Base-by-base conservation (phyloP, 164 flowering plant genomes). In the Vitis rotundifolia region DNA sequence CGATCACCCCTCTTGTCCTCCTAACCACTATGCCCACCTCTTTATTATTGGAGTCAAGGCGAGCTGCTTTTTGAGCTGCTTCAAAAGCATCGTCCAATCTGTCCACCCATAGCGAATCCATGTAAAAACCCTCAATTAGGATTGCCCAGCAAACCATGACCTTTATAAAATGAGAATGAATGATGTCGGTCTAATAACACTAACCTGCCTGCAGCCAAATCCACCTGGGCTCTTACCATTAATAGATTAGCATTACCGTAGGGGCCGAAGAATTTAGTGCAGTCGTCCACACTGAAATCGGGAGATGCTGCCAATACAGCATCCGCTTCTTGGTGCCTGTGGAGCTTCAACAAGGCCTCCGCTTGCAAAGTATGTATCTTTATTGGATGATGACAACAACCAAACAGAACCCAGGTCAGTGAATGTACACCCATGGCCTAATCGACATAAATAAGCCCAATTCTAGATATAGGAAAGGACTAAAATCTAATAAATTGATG, bases 341-440 rank as follows among this genome's bases (percentile, higher is more conserved):
- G 83, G 29, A 89, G 88, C 77, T 83, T 91, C 76, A 91, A 29
- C 53, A 82, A 78, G 15, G 90, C 91, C 84, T 91, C 94, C 0
- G 93, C 97, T 90, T 86, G 86, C 80, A 84, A 71, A 18, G 94
- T 87, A 73, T 72, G 82, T 57, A 91, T 85, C 97, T 91, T 63
- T 19, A 14, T 63, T 13, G 10, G 18, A 53, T 4, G 16, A 44
- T 49, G 31, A 7, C 55, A 59, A 57, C 16, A 49, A n/a, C n/a
- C 7, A 29, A 49, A 49, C 31, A 5, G 29, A 28, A 49, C 10
- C 10, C 15, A 49, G 68, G 4, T 49, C n/a, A 11, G 48, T 5
- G 53, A 15, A 12, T 14, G 26, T 22, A 22, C 2, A 22, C 26
- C 26, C 26, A 22, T 1, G 26, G 26, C 26, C 26, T 1, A 2